These are phyloP conservation scores for Ceriops tagal DNA, from an alignment of 345 rosid genomes.

Conservation along the genomic window DNA sequence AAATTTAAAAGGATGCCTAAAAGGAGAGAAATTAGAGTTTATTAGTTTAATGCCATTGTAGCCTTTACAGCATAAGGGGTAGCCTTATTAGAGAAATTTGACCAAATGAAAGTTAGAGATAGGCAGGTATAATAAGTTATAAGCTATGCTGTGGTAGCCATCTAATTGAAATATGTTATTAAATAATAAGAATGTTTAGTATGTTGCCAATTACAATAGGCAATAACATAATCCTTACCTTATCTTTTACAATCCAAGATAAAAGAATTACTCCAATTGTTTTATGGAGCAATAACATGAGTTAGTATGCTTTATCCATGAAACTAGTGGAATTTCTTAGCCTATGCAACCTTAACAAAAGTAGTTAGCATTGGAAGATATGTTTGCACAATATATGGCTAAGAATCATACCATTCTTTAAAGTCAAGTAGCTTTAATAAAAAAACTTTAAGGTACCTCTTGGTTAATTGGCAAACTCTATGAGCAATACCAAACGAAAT, in stretches of 20 bases:
- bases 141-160: neutral
- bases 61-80: neutral
- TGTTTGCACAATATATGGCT: neutral
- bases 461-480: too few relatives aligned
- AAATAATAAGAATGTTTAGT: neutral
- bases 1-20: neutral
- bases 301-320: neutral
- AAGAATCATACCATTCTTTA: too few relatives aligned
- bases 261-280: neutral
- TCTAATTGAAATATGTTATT: neutral
- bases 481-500: too few relatives aligned
- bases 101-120: neutral
- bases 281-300: neutral
- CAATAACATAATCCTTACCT: neutral
- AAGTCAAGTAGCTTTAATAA: too few relatives aligned
- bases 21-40: neutral
- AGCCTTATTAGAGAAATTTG: neutral
- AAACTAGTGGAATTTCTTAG: neutral
- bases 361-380: neutral
- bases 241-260: neutral
- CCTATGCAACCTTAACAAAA: neutral
- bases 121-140: neutral
- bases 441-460: too few relatives aligned
- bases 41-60: too few relatives aligned
- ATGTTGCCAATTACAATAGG: neutral